Evolutionary conservation across 225 moss, liverwort and hornwort genomes (phyloP).

Genomic region (Pleurozium schreberi): DNA sequence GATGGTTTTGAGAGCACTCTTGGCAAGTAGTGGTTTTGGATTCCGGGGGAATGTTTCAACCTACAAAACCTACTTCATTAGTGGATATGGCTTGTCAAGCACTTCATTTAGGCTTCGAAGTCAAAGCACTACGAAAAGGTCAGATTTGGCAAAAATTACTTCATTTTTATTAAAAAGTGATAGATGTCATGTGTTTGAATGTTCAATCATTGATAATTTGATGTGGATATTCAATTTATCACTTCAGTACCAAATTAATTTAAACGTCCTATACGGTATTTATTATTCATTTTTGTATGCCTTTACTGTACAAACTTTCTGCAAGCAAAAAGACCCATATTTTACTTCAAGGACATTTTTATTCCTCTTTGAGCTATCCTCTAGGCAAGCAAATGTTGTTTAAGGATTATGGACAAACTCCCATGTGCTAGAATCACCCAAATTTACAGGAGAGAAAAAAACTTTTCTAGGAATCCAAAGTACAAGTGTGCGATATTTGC

Average conservation of each 20-base stretch:
- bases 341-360: not conserved
- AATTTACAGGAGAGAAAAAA: not conserved
- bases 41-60: not conserved
- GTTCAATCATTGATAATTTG: no score
- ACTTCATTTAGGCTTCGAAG: not conserved
- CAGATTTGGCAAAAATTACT: no score
- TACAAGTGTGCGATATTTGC: not conserved
- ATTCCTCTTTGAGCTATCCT: fast-evolving
- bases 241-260: no score
- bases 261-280: no score
- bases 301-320: fast-evolving
- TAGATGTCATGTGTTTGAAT: no score
- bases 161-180: no score
- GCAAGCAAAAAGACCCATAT: not conserved
- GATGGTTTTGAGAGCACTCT: not conserved
- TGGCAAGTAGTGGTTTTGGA: not conserved
- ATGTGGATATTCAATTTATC: no score
- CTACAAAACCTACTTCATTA: fast-evolving
- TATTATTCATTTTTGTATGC: not conserved
- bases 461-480: fast-evolving
- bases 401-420: fast-evolving
- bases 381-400: not conserved
- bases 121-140: not conserved
- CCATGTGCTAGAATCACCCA: fast-evolving
- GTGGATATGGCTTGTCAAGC: not conserved